Evolutionary conservation across 148 eudicot species (phyloP).

Genomic region (Gaultheria prostrata): DNA sequence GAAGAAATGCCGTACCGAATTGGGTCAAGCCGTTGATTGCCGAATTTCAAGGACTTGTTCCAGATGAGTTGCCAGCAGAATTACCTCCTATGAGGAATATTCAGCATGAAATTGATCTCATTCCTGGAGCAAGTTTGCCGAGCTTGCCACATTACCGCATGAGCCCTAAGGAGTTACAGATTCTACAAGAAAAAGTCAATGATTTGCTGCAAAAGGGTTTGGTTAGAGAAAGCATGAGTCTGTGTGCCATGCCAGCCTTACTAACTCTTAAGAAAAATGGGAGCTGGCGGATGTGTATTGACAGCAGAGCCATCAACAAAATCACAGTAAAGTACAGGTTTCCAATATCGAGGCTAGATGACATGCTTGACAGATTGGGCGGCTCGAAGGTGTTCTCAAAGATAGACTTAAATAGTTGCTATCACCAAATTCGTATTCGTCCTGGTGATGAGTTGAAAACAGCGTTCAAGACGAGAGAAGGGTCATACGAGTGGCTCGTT

Average conservation of each 20-base stretch:
- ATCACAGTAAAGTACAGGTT: not conserved
- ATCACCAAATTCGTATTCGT: not conserved
- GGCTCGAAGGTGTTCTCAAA: not conserved
- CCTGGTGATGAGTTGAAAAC: not conserved
- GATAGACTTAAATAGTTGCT: not conserved
- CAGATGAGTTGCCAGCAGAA: too few relatives aligned
- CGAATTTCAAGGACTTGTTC: too few relatives aligned
- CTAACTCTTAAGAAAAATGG: not conserved
- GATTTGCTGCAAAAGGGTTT: not conserved
- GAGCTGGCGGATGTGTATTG: not conserved
- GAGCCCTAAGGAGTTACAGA: not conserved
- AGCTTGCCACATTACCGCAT: not conserved
- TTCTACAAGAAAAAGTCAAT: not conserved
- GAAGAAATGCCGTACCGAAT: too few relatives aligned
- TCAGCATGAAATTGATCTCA: too few relatives aligned
- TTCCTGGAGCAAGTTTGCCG: too few relatives aligned
- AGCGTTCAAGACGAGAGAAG: conserved; percentile 6
- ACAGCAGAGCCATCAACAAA: not conserved
- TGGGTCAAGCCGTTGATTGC: too few relatives aligned
- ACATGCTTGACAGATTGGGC: not conserved
- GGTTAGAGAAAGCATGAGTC: not conserved
- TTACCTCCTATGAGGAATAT: too few relatives aligned
- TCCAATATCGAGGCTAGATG: not conserved
- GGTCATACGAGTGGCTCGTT: conserved; percentile 9
- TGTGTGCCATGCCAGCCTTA: not conserved